Base-by-base conservation (phyloP, 1,284 basidiomycete genomes). In the Ustilago vetiveriae region DNA sequence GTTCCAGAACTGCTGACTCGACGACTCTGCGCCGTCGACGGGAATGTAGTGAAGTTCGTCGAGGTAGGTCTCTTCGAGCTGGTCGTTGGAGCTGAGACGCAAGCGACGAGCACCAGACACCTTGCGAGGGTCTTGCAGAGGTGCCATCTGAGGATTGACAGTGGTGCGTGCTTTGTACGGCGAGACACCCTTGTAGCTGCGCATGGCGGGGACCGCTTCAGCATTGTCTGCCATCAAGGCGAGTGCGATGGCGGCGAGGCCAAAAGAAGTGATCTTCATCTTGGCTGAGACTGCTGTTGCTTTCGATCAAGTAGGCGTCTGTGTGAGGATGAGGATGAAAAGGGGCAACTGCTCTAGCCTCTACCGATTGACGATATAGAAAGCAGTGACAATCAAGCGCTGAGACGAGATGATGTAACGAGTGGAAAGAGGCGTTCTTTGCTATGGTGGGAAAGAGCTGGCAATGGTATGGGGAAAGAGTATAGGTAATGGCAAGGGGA, bases 181-280 rank as follows among this genome's bases (percentile, higher is more conserved):
- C 26, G 65, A 69, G 22, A 66, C 58, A 30, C 71, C 71, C 35
- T 65, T 65, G 50, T 70, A 71, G 26, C 26, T 52, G 35, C 53
- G 50, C 26, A 74, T 52, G 39, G 63, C 59, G 26, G 71, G 71
- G 4, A 74, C 37, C 17, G 71, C 71, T 27, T 64, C 60, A 33
- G 51, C 32, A 44, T 57, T 64, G 48, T 64, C 60, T 4, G 53
- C 59, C 60, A 63, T 64, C 45, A 70, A 53, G 56, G 60, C 60
- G 24, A 70, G 48, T 10, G 67, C 60, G 29, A 70, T 64, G 47
- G 67, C 60, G 24, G 56, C 67, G 38, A 70, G 46, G 37, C 60
- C 56, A 29, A 70, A 56, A 19, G 67, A 64, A 26, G 67, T 70
- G 60, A 70, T 51, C 47, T 63, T 64, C 67, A 70, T 70, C 23